Conservation (phyloP, 2,329 filamentous ascomycete species). For the Ophiosphaerella korrae region DNA sequence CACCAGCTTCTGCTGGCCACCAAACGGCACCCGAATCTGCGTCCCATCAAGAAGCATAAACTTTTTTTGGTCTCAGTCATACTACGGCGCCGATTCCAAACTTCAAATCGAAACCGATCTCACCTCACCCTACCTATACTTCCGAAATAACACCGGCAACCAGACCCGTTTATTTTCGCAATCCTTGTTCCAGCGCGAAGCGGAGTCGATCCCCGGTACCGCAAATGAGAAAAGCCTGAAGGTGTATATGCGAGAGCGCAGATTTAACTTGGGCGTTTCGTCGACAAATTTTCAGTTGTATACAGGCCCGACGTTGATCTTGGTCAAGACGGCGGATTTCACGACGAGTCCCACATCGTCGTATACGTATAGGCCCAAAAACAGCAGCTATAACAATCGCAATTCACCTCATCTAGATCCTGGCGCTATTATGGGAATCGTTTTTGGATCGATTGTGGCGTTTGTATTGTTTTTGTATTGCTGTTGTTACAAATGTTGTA, state of each 20-base stretch:
- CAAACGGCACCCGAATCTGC: conserved; percentile 24
- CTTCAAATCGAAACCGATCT: conserved; percentile 9
- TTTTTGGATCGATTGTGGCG: neutral
- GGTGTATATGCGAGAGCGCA: conserved; percentile 7
- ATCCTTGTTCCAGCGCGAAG: conserved; percentile 5
- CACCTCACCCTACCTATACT: neutral
- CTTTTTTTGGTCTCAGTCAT: conserved; percentile 18
- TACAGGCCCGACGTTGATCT: conserved; percentile 16
- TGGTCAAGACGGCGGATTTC: conserved; percentile 15
- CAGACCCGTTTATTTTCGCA: conserved; percentile 5
- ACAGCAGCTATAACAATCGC: neutral
- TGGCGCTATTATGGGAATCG: conserved; percentile 3
- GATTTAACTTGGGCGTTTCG: neutral
- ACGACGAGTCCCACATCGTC: neutral
- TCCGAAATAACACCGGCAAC: conserved; percentile 9
- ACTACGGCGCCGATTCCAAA: conserved; percentile 13
- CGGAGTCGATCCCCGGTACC: neutral
- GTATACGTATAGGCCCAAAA: neutral
- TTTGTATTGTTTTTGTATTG: neutral
- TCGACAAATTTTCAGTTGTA: conserved; percentile 2
- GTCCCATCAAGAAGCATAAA: neutral
- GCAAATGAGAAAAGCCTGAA: conserved; percentile 7
- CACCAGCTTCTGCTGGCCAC: conserved; percentile 25
- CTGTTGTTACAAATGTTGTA: conserved; percentile 1
- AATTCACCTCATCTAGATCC: neutral